Conservation (phyloP, 768 basidiomycete species). For the Pisolithus microcarpus region DNA sequence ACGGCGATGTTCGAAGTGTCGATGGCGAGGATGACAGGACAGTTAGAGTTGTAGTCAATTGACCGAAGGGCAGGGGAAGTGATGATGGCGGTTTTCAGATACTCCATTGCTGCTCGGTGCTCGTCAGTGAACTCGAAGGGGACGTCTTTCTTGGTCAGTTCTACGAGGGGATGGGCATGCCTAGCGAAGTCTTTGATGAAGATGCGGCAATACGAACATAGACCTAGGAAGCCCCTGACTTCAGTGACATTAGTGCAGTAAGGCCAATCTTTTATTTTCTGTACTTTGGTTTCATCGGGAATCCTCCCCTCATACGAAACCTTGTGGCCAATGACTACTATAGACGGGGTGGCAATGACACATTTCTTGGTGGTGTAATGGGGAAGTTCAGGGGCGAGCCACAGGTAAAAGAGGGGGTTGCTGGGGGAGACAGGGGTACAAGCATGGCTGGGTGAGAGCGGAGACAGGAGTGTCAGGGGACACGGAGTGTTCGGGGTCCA, state of each 20-base stretch:
- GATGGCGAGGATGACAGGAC: conserved; percentile 8
- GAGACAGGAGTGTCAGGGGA: too few species aligned
- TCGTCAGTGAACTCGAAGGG: conserved; percentile 18
- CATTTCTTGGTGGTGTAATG: conserved; percentile 33
- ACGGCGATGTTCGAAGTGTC: conserved; percentile 26
- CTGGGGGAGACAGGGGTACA: too few species aligned
- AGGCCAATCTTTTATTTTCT: conserved; percentile 28
- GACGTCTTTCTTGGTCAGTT: conserved; percentile 20
- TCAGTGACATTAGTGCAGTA: conserved; percentile 11
- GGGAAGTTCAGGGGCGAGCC: too few species aligned
- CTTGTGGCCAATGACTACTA: conserved; percentile 30
- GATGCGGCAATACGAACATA: conserved; percentile 15
- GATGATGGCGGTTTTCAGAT: conserved; percentile 17
- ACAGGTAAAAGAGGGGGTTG: too few species aligned
- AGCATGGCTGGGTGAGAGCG: too few species aligned
- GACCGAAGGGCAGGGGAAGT: conserved; percentile 2
- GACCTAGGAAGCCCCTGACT: conserved; percentile 25
- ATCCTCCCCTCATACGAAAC: conserved; percentile 31
- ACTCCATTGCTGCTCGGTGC: conserved; percentile 6
- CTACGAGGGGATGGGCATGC: conserved; percentile 13
- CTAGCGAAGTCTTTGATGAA: conserved; percentile 27
- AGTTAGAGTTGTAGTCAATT: not conserved
- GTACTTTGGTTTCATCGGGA: conserved; percentile 20
- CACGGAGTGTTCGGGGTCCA: too few species aligned
- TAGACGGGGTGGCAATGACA: conserved; percentile 19